Conservation (phyloP, 2,329 filamentous ascomycete genomes). For the Ceratocystis lukuohia region DNA sequence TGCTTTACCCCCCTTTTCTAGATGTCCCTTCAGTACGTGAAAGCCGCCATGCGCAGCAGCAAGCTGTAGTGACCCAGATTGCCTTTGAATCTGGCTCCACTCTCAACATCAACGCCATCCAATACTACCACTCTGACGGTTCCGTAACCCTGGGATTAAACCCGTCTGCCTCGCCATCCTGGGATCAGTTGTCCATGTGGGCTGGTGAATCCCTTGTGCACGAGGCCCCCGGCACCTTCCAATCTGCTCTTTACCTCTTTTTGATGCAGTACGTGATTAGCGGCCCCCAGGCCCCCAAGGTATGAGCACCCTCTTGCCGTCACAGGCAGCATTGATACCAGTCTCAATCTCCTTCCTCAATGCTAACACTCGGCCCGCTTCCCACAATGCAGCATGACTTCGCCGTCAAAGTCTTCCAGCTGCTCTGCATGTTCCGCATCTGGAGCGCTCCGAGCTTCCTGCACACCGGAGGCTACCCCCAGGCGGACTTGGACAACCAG, state of each 20-base stretch:
- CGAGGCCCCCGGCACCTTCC: conserved; percentile 27
- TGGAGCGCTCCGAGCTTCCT: conserved; percentile 34
- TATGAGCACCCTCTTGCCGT: conserved; percentile 21
- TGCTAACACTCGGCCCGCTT: neutral
- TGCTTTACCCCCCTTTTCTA: neutral
- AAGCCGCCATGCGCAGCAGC: neutral
- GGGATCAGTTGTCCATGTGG: conserved; percentile 28
- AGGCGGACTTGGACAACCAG: conserved; percentile 27
- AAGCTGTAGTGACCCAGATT: neutral
- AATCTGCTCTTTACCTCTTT: conserved; percentile 27
- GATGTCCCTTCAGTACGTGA: neutral
- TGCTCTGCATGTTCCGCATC: conserved; percentile 39
- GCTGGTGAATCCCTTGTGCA: conserved; percentile 29
- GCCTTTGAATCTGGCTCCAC: conserved; percentile 4
- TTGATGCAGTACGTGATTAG: conserved; percentile 26
- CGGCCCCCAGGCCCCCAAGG: conserved; percentile 30
- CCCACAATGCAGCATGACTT: conserved; percentile 29
- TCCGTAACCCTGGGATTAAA: neutral
- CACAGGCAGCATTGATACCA: conserved; percentile 16
- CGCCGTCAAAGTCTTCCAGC: conserved; percentile 32
- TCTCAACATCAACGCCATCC: conserved; percentile 14
- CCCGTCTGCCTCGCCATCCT: conserved; percentile 23
- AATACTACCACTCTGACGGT: conserved; percentile 12
- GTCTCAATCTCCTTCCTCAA: neutral
- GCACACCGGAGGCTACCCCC: conserved; percentile 26